Evolutionary conservation across 1,139 yeast species (phyloP), one percentile per base, ranked within the genome.

Genomic region (Debaryomycetaceae sp.): DNA sequence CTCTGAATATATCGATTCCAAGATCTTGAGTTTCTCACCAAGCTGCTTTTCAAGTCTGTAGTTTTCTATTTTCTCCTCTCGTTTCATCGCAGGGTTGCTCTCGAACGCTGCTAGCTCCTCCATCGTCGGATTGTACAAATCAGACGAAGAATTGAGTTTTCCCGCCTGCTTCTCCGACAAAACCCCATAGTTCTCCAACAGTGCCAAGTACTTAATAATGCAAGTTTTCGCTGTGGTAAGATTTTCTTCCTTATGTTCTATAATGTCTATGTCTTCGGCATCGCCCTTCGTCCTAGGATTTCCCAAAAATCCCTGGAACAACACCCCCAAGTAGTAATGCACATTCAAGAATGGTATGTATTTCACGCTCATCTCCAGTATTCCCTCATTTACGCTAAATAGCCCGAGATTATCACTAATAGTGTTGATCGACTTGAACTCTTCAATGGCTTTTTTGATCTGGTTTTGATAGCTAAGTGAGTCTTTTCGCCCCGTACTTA

Each of bases 41-140:
- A 87, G 62, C 30, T 72, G 74, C 53, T 78, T 81, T 48, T 83
- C 89, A 19, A 70, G 58, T 53, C 78, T 83, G 58, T 72, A 85
- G 50, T 78, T 75, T 17, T 77, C 83, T 43, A 91, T 87, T 58
- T 89, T 91, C 40, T 78, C 84, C 17, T 81, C 81, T 47, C 96
- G 69, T 48, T 77, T 73, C 19, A 65, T 58, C 15, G 76, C 71
- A 0, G 94, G 79, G 42, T 78, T 77, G 2, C 52, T 55, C 5
- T 61, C 18, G 22, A 41, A 42, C 3, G 49, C 47, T 17, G 59
- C 44, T 5, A 61, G 42, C 44, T 59, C 77, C 11, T 68, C 66
- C 17, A 68, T 51, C 1, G 66, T 56, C 1, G 81, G 82, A 34
- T 63, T 60, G 38, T 64, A 67, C 0, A 68, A 61, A 3, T 58